Percentiles rank a stretch among this genome's conserved stretches.
Conservation (phyloP, 2,329 filamentous ascomycete genomes). For the Aspergillus novoparasiticus region DNA sequence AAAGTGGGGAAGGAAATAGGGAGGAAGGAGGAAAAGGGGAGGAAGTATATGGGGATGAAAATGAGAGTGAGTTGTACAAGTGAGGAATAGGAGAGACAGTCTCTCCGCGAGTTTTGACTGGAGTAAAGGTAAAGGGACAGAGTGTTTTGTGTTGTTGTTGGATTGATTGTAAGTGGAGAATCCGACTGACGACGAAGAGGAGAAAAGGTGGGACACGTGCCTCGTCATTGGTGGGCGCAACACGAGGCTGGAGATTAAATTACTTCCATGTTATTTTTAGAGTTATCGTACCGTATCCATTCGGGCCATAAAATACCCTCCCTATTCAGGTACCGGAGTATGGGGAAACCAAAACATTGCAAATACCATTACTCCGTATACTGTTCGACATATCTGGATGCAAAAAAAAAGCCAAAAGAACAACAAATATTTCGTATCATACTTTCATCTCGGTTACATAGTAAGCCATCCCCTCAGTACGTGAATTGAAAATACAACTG, state of each 20-base stretch:
- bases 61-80: neutral
- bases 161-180: neutral
- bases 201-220: constrained; percentile 1
- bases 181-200: neutral
- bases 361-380: neutral
- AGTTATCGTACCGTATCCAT: neutral
- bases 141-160: neutral
- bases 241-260: neutral
- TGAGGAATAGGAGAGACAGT: neutral
- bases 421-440: neutral
- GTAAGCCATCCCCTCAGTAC: neutral
- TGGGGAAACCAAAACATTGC: neutral
- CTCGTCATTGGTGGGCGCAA: neutral
- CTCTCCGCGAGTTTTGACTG: neutral
- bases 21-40: constrained; percentile 1
- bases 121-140: neutral
- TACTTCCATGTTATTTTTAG: neutral
- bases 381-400: neutral
- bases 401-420: neutral
- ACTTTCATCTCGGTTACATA: neutral
- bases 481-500: neutral
- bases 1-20: neutral
- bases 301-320: neutral
- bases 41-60: neutral
- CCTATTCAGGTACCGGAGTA: neutral